Evolutionary conservation across 495 filamentous ascomycete species (phyloP).

Genomic region (Trichoderma gamsii): DNA sequence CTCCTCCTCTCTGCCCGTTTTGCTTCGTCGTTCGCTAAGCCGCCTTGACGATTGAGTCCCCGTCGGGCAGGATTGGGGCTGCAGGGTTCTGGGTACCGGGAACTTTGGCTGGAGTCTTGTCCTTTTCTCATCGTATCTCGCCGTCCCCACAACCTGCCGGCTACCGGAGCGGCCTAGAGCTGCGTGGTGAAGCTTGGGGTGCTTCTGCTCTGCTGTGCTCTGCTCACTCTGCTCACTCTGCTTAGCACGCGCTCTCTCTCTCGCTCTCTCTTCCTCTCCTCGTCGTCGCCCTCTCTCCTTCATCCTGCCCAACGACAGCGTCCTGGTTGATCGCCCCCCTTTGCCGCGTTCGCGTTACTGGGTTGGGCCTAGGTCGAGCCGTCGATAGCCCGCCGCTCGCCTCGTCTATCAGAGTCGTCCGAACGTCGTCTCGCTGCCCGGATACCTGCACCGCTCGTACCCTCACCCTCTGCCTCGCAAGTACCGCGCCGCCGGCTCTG

Average conservation of each 20-base stretch:
- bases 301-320: constrained; percentile 13
- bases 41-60: not conserved
- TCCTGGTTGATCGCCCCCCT: constrained; percentile 10
- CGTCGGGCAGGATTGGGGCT: constrained; percentile 11
- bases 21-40: not conserved
- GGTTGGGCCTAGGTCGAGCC: constrained; percentile 8
- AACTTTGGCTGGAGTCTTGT: constrained; percentile 2
- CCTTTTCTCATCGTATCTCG: not conserved
- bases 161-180: not conserved
- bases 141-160: constrained; percentile 10
- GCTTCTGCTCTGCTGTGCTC: not conserved
- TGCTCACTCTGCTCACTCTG: not conserved
- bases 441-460: not conserved
- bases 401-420: not conserved
- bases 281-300: not conserved
- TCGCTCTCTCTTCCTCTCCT: not conserved
- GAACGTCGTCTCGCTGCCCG: constrained; percentile 2
- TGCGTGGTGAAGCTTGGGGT: not conserved
- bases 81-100: constrained; percentile 13
- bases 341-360: constrained; percentile 13
- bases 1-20: not conserved
- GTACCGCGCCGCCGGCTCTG: not conserved
- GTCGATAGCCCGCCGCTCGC: not conserved
- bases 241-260: not conserved
- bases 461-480: not conserved